Percentiles rank a stretch among this genome's conserved stretches.
Conservation (phyloP, 148 eudicot species). For the Vaccinium vitisidaea region DNA sequence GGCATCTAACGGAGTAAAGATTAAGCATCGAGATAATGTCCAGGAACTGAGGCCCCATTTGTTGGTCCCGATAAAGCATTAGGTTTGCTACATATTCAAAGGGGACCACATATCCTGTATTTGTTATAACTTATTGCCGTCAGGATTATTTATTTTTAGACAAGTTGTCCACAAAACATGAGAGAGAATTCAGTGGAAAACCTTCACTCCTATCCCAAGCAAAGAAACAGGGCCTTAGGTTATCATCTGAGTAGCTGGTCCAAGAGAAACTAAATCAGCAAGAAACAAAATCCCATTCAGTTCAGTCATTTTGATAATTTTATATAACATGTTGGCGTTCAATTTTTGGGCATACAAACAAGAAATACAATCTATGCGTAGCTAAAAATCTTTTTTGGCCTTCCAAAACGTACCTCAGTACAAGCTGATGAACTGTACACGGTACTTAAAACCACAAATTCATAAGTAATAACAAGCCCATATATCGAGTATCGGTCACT, state of each 20-base stretch:
- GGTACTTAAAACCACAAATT: background rate
- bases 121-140: too few relatives aligned
- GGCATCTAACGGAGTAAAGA: background rate
- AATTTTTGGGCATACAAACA: too few relatives aligned
- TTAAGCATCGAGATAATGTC: conserved; percentile 1
- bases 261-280: conserved; percentile 7
- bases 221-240: background rate
- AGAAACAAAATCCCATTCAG: background rate
- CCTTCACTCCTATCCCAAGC: background rate
- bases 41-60: background rate
- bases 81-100: too few relatives aligned
- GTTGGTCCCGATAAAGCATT: background rate
- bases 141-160: too few relatives aligned
- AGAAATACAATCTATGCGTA: too few relatives aligned
- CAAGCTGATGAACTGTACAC: background rate
- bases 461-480: background rate
- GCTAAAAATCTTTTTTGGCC: too few relatives aligned
- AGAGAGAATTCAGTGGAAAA: too few relatives aligned
- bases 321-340: too few relatives aligned
- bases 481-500: background rate
- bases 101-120: too few relatives aligned
- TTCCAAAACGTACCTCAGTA: background rate
- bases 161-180: background rate
- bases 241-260: background rate
- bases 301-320: background rate